Evolutionary conservation across 352 stramenopile species (phyloP).

Genomic region (Phytophthora cajani): DNA sequence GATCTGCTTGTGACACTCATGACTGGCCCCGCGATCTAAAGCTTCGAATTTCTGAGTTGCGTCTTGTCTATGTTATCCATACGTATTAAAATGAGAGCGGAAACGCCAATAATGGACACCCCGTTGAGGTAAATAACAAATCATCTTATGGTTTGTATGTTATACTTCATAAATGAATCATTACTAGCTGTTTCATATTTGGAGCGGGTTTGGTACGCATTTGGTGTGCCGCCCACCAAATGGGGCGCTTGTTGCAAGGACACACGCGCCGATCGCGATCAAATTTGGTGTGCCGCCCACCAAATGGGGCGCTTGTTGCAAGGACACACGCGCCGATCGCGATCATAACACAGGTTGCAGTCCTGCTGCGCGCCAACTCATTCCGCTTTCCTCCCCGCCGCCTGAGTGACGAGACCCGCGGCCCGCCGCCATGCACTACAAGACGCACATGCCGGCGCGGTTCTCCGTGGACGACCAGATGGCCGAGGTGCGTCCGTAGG

Average conservation of each 20-base stretch:
- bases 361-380: slow-evolving; percentile 7
- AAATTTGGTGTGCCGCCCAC: slow-evolving; percentile 2
- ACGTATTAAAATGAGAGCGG: slow-evolving; percentile 1
- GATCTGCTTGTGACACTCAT: slow-evolving; percentile 22
- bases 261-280: slow-evolving; percentile 22
- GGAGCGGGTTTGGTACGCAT: not conserved
- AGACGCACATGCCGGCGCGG: slow-evolving; percentile 84
- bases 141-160: too few relatives aligned
- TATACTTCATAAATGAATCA: too few relatives aligned
- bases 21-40: not conserved
- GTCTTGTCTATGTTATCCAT: not conserved
- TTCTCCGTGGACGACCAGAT: slow-evolving; percentile 91
- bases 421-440: slow-evolving; percentile 78
- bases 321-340: slow-evolving; percentile 22
- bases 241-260: slow-evolving; percentile 22
- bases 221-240: not conserved
- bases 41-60: slow-evolving; percentile 33
- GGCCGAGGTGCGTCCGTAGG: slow-evolving; percentile 60
- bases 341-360: slow-evolving; percentile 31
- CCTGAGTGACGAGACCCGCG: slow-evolving; percentile 13
- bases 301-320: slow-evolving; percentile 10
- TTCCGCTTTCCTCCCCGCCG: slow-evolving; percentile 4
- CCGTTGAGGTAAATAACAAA: not conserved
- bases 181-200: not conserved
- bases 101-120: not conserved